Conservation (phyloP, 306 rosid species). For the Cyamopsis tetragonoloba region DNA sequence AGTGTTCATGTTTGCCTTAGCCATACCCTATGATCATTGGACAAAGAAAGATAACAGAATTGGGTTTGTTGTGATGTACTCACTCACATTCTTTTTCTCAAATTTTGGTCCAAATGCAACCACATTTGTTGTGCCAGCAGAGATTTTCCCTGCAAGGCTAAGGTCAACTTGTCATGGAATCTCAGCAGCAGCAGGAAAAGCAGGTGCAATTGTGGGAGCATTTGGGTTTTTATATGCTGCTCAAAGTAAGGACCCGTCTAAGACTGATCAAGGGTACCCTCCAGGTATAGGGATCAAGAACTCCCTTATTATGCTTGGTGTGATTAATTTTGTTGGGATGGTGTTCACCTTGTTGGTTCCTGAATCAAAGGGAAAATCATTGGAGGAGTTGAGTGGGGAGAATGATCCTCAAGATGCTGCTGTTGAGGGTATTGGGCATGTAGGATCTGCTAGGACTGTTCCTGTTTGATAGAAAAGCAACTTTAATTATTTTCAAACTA, state of each 20-base stretch:
- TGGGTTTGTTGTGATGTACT: slow-evolving; percentile 62
- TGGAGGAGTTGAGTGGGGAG: slow-evolving; percentile 81
- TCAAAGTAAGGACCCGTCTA: slow-evolving; percentile 28
- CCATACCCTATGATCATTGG: slow-evolving; percentile 83
- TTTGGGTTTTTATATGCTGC: slow-evolving; percentile 79
- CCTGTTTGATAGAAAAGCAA: slow-evolving; percentile 31
- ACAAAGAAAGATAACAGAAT: slow-evolving; percentile 26
- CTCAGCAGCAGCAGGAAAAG: slow-evolving; percentile 81
- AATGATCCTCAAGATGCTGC: slow-evolving; percentile 27
- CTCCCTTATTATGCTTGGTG: slow-evolving; percentile 62
- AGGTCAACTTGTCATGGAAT: slow-evolving; percentile 87
- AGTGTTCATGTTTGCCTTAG: slow-evolving; percentile 75
- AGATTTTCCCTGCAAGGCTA: slow-evolving; percentile 75
- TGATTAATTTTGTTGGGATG: slow-evolving; percentile 52
- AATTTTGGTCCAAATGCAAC: slow-evolving; percentile 86
- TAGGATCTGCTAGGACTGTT: slow-evolving; percentile 6
- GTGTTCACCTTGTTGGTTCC: slow-evolving; percentile 62
- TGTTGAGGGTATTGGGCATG: neutral
- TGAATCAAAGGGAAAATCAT: slow-evolving; percentile 69
- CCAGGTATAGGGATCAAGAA: slow-evolving; percentile 68
- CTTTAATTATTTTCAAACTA: neutral
- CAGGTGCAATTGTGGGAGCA: slow-evolving; percentile 85
- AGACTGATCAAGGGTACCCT: slow-evolving; percentile 59
- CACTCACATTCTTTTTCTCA: slow-evolving; percentile 71
- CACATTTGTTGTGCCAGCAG: slow-evolving; percentile 77